Evolutionary conservation across 164 flowering plant species (phyloP).

Genomic region (Vitis rotundifolia): DNA sequence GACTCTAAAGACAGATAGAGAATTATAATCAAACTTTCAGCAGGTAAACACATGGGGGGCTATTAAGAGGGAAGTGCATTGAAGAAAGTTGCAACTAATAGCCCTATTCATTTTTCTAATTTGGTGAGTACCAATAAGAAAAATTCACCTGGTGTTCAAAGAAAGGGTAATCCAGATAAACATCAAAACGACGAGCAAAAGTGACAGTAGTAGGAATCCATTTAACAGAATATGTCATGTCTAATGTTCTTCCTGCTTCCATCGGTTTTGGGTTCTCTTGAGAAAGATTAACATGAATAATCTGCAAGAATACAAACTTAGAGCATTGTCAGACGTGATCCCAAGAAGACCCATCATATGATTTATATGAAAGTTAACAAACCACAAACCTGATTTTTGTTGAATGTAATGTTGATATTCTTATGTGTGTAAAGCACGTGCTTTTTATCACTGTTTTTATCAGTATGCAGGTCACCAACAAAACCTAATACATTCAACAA

Average conservation of each 20-base stretch:
- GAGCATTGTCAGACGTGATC: background rate
- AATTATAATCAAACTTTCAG: background rate
- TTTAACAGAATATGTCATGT: constrained; percentile 84
- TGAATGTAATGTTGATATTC: constrained; percentile 63
- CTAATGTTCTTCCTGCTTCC: constrained; percentile 72
- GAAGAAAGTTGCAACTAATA: no score
- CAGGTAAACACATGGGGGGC: background rate
- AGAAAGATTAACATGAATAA: constrained; percentile 90
- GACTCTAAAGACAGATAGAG: background rate
- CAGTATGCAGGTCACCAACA: constrained; percentile 88
- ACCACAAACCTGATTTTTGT: constrained; percentile 75
- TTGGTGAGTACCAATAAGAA: background rate
- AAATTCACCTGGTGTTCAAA: constrained; percentile 93
- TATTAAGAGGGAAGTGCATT: background rate
- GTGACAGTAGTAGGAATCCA: constrained; percentile 76
- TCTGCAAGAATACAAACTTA: constrained; percentile 47
- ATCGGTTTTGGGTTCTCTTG: constrained; percentile 77
- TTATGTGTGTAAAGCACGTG: constrained; percentile 84
- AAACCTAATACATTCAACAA: constrained; percentile 47
- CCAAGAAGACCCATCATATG: background rate
- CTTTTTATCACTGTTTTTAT: constrained; percentile 67
- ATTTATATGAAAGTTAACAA: background rate
- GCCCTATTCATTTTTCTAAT: no score
- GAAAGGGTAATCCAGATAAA: constrained; percentile 95
- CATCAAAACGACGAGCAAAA: constrained; percentile 95